Evolutionary conservation across 2,329 filamentous ascomycete genomes (phyloP).

Genomic region (Periconia sp.): DNA sequence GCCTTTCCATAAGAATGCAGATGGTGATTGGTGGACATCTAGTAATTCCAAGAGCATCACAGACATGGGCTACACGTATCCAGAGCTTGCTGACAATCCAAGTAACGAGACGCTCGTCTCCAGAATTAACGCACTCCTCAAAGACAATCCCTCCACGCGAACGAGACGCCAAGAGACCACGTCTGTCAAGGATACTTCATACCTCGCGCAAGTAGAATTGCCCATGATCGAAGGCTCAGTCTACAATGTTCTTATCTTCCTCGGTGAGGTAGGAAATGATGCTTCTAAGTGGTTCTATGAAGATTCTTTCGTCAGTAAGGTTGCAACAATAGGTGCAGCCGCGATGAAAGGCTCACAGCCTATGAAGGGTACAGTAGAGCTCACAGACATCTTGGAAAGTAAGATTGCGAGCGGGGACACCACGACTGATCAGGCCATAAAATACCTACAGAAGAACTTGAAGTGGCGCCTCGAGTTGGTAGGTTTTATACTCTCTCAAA

Average conservation of each 20-base stretch:
- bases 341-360: neutral
- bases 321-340: neutral
- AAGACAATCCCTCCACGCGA: no score
- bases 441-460: neutral
- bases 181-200: neutral
- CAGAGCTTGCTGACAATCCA: constrained; percentile 15
- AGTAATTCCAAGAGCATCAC: constrained; percentile 8
- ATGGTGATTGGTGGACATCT: constrained; percentile 23
- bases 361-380: neutral
- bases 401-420: neutral
- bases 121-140: constrained; percentile 16
- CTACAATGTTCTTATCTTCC: neutral
- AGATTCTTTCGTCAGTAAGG: neutral
- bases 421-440: neutral
- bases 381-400: neutral
- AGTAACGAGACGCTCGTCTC: constrained; percentile 16
- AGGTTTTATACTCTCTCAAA: no score
- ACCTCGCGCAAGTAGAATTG: neutral
- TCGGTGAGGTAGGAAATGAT: neutral
- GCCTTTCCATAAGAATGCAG: constrained; percentile 22
- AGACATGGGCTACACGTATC: constrained; percentile 25
- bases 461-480: constrained; percentile 2
- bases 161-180: no score
- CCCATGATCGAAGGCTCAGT: neutral
- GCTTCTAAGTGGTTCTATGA: neutral